These are phyloP conservation scores for Bidens hawaiensis DNA, from an alignment of 140 eudicot genomes.

Conservation along the genomic window DNA sequence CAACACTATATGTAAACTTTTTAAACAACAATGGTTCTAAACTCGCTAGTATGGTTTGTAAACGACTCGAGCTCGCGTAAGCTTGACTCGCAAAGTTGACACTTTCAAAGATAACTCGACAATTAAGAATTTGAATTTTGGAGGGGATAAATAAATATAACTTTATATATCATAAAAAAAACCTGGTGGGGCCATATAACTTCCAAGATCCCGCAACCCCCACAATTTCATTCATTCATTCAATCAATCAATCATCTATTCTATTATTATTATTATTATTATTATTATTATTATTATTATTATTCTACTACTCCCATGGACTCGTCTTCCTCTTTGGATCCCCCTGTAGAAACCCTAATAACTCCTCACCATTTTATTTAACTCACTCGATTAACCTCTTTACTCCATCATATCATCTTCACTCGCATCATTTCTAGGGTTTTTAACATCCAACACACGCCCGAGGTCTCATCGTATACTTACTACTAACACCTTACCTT, in stretches of 20 bases:
- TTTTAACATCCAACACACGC: conserved; percentile 10
- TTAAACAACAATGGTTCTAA: no score
- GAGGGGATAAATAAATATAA: no score
- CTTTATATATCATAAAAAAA: not conserved
- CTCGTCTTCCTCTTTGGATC: conserved; percentile 23
- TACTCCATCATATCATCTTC: not conserved
- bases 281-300: no score
- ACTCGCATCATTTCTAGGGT: conserved; percentile 15
- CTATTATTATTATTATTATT: no score
- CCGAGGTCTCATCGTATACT: conserved; percentile 9
- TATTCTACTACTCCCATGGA: conserved; percentile 8
- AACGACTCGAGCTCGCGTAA: no score
- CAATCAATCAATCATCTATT: no score
- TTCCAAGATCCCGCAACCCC: conserved; percentile 7
- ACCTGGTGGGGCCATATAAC: conserved; percentile 6
- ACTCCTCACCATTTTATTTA: not conserved
- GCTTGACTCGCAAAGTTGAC: no score
- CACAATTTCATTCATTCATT: not conserved
- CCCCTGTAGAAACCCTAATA: conserved; percentile 23
- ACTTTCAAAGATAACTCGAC: no score
- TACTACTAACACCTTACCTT: not conserved
- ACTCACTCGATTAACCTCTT: no score
- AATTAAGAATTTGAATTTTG: no score
- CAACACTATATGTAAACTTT: no score
- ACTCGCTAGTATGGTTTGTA: no score